A percentile compares a stretch with the other conserved stretches of the same genome.
Conservation (phyloP, 2,329 filamentous ascomycete genomes). For the Aspergillus pseudotamarii region DNA sequence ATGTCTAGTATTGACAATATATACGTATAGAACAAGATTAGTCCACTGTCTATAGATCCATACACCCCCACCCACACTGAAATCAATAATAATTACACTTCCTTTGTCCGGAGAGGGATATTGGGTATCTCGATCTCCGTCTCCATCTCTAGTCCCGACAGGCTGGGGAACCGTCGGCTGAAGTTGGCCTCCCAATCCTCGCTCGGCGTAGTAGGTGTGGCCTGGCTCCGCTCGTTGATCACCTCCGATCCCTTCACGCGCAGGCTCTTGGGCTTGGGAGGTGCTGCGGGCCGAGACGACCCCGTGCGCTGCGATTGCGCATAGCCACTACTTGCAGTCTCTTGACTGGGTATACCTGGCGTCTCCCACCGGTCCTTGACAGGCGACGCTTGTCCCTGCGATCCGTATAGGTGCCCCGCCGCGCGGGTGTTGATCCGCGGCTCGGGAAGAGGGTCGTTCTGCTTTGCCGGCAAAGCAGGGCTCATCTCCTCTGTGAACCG, state of each 20-base stretch:
- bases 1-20: conserved; percentile 2
- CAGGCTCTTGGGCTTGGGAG: conserved; percentile 64
- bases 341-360: conserved; percentile 21
- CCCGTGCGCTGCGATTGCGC: conserved; percentile 31
- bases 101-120: conserved; percentile 43
- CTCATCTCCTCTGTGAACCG: conserved; percentile 67
- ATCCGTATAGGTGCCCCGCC: conserved; percentile 23
- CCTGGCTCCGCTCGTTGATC: conserved; percentile 22
- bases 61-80: not conserved
- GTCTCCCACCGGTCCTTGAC: conserved; percentile 18
- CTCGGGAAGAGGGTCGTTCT: conserved; percentile 28
- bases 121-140: conserved; percentile 57
- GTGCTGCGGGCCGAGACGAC: conserved; percentile 54
- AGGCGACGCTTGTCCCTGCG: conserved; percentile 11
- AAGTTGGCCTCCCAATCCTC: conserved; percentile 74
- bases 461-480: conserved; percentile 45
- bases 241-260: conserved; percentile 47
- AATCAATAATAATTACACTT: conserved; percentile 36
- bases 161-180: conserved; percentile 80
- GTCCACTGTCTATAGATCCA: conserved; percentile 5
- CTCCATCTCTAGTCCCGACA: conserved; percentile 85
- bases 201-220: conserved; percentile 27
- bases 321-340: conserved; percentile 25
- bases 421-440: conserved; percentile 27
- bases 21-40: conserved; percentile 18